Percentiles rank a stretch among this genome's conserved stretches.
phyloP scores from a whole-genome alignment of 1,284 basidiomycete genomes.

The Hortiboletus rubellus region DNA sequence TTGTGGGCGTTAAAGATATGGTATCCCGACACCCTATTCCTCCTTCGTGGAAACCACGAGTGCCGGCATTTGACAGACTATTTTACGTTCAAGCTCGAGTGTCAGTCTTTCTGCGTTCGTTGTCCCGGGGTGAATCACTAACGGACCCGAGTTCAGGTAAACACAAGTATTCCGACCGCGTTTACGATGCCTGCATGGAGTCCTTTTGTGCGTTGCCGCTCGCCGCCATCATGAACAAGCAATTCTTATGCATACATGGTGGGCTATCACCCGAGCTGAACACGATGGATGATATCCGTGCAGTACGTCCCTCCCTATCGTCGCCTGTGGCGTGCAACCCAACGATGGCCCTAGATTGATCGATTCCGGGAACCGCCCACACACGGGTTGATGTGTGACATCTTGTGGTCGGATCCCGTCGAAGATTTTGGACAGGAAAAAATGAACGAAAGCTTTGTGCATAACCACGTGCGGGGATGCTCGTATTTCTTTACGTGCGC shows the following conservation, averaged over 20 bases:
- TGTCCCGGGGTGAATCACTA: background rate
- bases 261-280: constrained; percentile 89
- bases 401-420: constrained; percentile 92
- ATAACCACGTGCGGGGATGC: constrained; percentile 95
- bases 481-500: constrained; percentile 90
- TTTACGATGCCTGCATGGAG: constrained; percentile 92
- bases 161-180: constrained; percentile 89
- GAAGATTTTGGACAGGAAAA: constrained; percentile 95
- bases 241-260: constrained; percentile 95
- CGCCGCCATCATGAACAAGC: constrained; percentile 96
- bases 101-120: constrained; percentile 46
- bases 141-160: constrained; percentile 59
- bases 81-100: constrained; percentile 90
- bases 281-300: constrained; percentile 87
- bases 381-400: constrained; percentile 93
- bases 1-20: constrained; percentile 90
- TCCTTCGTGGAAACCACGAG: constrained; percentile 91
- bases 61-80: constrained; percentile 87
- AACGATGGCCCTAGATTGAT: constrained; percentile 62
- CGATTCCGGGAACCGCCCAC: constrained; percentile 95
- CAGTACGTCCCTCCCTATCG: constrained; percentile 43
- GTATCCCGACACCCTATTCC: constrained; percentile 88
- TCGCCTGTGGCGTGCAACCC: background rate
- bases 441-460: constrained; percentile 81
- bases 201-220: constrained; percentile 91